Conservation (phyloP, 176 grass and related monocot species). For the Guadua angustifolia region DNA sequence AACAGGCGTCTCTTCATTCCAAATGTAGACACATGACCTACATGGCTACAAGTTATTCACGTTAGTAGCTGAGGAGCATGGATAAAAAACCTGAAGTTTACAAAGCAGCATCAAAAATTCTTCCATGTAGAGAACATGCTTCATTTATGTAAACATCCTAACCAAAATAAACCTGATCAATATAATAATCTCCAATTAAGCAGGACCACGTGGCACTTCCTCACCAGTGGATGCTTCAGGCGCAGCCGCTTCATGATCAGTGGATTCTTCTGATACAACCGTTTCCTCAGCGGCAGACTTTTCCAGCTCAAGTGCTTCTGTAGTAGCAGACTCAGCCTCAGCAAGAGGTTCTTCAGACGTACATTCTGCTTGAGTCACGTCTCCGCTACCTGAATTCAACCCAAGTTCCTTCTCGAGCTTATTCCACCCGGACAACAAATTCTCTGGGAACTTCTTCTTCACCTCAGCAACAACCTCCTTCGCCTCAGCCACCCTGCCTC, state of each 20-base stretch:
- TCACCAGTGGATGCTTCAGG: slow-evolving; percentile 15
- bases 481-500: slow-evolving; percentile 51
- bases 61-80: not conserved
- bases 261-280: slow-evolving; percentile 29
- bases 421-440: slow-evolving; percentile 56
- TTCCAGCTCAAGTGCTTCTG: slow-evolving; percentile 34
- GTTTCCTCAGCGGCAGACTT: slow-evolving; percentile 17
- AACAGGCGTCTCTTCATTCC: slow-evolving; percentile 7
- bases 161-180: slow-evolving; percentile 14
- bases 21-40: not conserved
- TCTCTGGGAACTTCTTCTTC: slow-evolving; percentile 43
- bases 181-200: slow-evolving; percentile 35
- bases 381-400: slow-evolving; percentile 41
- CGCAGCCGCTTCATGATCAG: slow-evolving; percentile 23
- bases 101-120: slow-evolving; percentile 10
- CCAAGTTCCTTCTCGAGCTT: slow-evolving; percentile 66
- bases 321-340: slow-evolving; percentile 6
- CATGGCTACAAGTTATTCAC: too few species aligned
- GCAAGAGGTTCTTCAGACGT: slow-evolving; percentile 27
- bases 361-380: slow-evolving; percentile 13
- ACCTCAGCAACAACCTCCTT: slow-evolving; percentile 48
- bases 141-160: slow-evolving; percentile 38
- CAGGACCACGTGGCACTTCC: slow-evolving; percentile 33
- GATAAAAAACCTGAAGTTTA: slow-evolving; percentile 35
- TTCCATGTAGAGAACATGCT: slow-evolving; percentile 25